Base-by-base conservation (phyloP, 805 yeast genomes). In the Candida maris region DNA sequence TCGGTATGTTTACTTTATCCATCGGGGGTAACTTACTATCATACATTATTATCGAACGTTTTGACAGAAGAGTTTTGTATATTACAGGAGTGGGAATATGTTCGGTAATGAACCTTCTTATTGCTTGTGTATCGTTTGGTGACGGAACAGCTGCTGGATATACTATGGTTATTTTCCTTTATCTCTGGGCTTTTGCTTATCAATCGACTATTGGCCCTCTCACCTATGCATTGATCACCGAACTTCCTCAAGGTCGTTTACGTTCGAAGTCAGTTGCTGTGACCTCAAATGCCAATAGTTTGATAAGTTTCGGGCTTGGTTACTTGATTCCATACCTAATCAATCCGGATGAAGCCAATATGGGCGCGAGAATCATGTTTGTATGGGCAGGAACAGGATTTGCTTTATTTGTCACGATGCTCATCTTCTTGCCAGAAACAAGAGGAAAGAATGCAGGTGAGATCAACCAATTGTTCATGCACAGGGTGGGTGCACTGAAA, bases 41-140 rank as follows among this genome's bases (percentile, higher is more conserved):
- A 0, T 70, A 75, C 75, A 55, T 65, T 42, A 41, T 59, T 14
- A 52, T 68, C 1, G 57, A 52, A 30, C 58, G 46, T 29, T 31
- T 57, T 14, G 75, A 75, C 19, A 50, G 75, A 12, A 19, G 39
- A 18, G 14, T 44, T 27, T 54, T 48, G 25, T 56, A 59, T 22
- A 42, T 58, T 16, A 14, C 51, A 4, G 32, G 48, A 7, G 29
- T 56, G 13, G 44, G 42, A 3, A 13, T 51, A 18, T 36, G 51
- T 20, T 44, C 49, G 38, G 28, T 52, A 10, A 35, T 40, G 9
- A 54, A 21, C 12, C 12, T 21, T 9, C 24, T 49, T 22, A 62
- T 56, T 30, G 54, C 45, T 3, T 22, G 27, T 15, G 16, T 52
- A 5, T 59, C 56, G 2, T 27, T 35, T 19, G 22, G 38, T 1